These are phyloP conservation scores for Pluteus cervinus DNA, from an alignment of 768 basidiomycete genomes.

Conservation along the genomic window DNA sequence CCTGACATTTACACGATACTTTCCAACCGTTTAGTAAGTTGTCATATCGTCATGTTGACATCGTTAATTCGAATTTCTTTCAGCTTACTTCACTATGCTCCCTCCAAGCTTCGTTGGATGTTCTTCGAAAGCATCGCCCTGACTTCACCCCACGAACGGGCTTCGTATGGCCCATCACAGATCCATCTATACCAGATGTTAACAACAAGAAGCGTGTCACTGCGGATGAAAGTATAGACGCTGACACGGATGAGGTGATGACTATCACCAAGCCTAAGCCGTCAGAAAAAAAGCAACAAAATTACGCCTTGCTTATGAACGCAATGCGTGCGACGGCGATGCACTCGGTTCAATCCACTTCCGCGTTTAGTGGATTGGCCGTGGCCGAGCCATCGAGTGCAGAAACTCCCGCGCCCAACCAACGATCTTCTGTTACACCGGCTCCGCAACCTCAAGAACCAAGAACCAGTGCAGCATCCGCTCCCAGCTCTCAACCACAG, in stretches of 20 bases:
- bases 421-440: constrained; percentile 34
- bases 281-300: constrained; percentile 53
- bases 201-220: constrained; percentile 31
- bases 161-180: constrained; percentile 80
- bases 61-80: constrained; percentile 2
- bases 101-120: constrained; percentile 72
- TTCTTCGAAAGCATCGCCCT: constrained; percentile 67
- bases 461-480: constrained; percentile 27
- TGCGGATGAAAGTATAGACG: constrained; percentile 18
- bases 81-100: constrained; percentile 67
- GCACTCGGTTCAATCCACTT: constrained; percentile 55
- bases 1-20: constrained; percentile 81
- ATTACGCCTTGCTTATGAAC: constrained; percentile 61
- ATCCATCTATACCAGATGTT: constrained; percentile 39
- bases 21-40: constrained; percentile 72
- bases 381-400: constrained; percentile 25
- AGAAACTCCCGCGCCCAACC: constrained; percentile 21
- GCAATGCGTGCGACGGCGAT: constrained; percentile 78
- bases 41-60: constrained; percentile 5
- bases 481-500: constrained; percentile 38
- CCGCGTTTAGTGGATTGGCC: no score
- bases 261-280: constrained; percentile 18
- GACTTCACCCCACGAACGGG: constrained; percentile 81
- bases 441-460: constrained; percentile 28
- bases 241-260: constrained; percentile 15